Evolutionary conservation across 2,329 filamentous ascomycete genomes (phyloP), one percentile per base, ranked within the genome.

Genomic region (Paraphoma sp.): DNA sequence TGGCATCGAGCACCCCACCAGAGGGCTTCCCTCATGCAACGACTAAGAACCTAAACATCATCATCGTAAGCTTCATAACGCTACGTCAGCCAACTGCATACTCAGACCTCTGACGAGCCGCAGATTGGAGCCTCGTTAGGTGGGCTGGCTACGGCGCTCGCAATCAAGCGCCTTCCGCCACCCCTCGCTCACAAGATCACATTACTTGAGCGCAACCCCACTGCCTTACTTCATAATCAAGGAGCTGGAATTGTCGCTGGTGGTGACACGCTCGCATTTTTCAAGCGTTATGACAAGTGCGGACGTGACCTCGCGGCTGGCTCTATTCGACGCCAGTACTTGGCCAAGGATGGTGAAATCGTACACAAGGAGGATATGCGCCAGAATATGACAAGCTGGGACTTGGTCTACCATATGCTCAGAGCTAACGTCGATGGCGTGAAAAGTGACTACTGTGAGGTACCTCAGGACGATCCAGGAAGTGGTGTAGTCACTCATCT

Each of bases 381-480:
- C n/a, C 71, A 74, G 56, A 72, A 72, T 28, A 75, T 74, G 71
- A 74, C 71, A 23, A 75, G 71, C 53, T 75, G 72, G 71, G 71
- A 73, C 49, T 56, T 74, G n/a, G 64, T 68, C 3, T 75, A 72
- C 49, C 62, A 73, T 44, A 65, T 74, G 18, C 57, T 74, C 11
- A 59, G 72, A 12, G 70, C 69, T 2, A 73, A 73, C 29, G 65
- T 73, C 14, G 70, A 75, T 45, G 70, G 68, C 17, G 51, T 70
- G n/a, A 47, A 66, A 48, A 73, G 64, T 33, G 54, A 48, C 5
- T 72, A 73, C 41, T 71, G 68, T 48, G 43, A 67, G 7, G 65
- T 67, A 4, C 70, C 71, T 0, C 30, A 42, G n/a, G 45, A 59
- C 10, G 55, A 58, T 9, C 44, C 63, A 9, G 50, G 51, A 6